These are phyloP conservation scores for Spiraea crenata DNA, from an alignment of 331 rosid species.

Conservation along the genomic window DNA sequence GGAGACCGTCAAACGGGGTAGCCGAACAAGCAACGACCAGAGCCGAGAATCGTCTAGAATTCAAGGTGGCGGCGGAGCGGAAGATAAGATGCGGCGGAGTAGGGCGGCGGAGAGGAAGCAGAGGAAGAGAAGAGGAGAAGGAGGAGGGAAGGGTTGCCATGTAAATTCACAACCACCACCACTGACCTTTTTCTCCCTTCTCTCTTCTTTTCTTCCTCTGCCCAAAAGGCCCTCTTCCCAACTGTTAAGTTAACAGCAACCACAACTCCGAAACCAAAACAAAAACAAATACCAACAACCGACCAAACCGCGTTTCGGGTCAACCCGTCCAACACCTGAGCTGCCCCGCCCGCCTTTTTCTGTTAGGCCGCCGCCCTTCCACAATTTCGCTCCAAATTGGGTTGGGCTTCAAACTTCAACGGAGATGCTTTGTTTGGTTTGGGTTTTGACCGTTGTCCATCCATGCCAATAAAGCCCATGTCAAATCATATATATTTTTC, in stretches of 20 bases:
- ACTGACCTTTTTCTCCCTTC: conserved; percentile 12
- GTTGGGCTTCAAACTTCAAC: too few relatives aligned
- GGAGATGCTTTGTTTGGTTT: too few relatives aligned
- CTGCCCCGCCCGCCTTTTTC: not conserved
- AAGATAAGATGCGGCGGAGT: conserved; percentile 21
- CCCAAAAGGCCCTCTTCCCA: not conserved
- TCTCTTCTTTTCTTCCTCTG: not conserved
- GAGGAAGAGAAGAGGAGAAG: conserved; percentile 33
- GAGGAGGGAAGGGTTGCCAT: conserved; percentile 89
- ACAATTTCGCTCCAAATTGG: too few relatives aligned
- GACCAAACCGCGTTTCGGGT: not conserved
- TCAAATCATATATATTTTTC: too few relatives aligned
- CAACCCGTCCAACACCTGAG: not conserved
- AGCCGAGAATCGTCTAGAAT: conserved; percentile 33
- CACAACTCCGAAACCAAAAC: conserved; percentile 14
- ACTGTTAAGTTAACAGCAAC: conserved; percentile 2
- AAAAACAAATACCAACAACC: not conserved
- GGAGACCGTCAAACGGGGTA: conserved; percentile 48
- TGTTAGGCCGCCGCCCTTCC: not conserved
- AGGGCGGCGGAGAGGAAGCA: conserved; percentile 32
- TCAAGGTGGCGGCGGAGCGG: conserved; percentile 3
- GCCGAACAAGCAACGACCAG: conserved; percentile 41
- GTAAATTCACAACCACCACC: conserved; percentile 32
- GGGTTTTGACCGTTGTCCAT: too few relatives aligned
- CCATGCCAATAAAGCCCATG: too few relatives aligned